A percentile compares a stretch with the other conserved stretches of the same genome.
These are phyloP conservation scores for Trichoderma arundinaceum DNA, from an alignment of 2,329 filamentous ascomycete genomes.

Conservation along the genomic window DNA sequence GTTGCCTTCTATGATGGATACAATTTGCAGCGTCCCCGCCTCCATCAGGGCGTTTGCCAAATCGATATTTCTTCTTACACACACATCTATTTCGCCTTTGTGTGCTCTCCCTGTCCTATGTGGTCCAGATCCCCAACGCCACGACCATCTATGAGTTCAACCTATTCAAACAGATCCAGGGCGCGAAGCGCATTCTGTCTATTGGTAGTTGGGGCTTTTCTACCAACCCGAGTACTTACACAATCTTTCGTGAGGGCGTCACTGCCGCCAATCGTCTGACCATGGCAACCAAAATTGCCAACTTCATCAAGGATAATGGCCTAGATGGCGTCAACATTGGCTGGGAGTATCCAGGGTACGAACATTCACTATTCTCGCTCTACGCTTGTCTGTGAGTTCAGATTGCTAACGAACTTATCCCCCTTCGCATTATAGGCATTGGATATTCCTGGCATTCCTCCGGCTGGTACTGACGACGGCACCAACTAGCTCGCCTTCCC, in stretches of 20 bases:
- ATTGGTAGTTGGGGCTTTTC: slow-evolving; percentile 41
- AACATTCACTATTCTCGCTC: background rate
- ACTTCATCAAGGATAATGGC: slow-evolving; percentile 45
- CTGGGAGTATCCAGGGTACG: slow-evolving; percentile 48
- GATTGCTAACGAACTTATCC: too few species aligned
- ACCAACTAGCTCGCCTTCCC: background rate
- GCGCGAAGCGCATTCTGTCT: slow-evolving; percentile 39
- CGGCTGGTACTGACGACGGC: too few species aligned
- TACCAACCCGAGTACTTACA: slow-evolving; percentile 35
- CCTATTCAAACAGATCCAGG: slow-evolving; percentile 35
- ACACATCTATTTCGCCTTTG: slow-evolving; percentile 42
- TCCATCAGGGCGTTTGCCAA: slow-evolving; percentile 20
- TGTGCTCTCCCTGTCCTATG: background rate
- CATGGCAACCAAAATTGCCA: slow-evolving; percentile 44
- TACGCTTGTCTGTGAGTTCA: too few species aligned
- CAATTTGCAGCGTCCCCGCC: too few species aligned
- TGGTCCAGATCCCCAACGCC: slow-evolving; percentile 35
- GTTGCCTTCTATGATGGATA: too few species aligned
- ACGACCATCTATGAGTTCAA: slow-evolving; percentile 36
- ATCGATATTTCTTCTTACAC: slow-evolving; percentile 35
- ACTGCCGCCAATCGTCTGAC: slow-evolving; percentile 42
- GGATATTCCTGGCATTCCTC: too few species aligned
- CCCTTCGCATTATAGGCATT: too few species aligned
- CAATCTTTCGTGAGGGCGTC: slow-evolving; percentile 37
- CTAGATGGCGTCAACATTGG: slow-evolving; percentile 50